Conservation (phyloP, 2,329 filamentous ascomycete genomes). For the Capronia americana region DNA sequence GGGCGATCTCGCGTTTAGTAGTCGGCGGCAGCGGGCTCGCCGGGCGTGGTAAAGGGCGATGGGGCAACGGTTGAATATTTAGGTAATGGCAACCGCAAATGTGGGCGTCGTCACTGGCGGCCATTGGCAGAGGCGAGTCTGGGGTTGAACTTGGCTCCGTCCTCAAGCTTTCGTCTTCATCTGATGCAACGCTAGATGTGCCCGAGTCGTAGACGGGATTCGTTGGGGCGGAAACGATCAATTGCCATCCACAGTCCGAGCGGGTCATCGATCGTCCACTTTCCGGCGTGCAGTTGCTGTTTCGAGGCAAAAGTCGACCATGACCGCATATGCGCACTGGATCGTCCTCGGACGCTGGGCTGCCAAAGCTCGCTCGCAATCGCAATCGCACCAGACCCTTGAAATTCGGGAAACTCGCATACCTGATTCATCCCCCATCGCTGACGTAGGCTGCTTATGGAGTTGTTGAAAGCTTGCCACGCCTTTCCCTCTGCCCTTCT, state of each 20-base stretch:
- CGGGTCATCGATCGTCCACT: slow-evolving; percentile 16
- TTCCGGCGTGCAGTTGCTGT: slow-evolving; percentile 10
- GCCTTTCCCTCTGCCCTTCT: slow-evolving; percentile 1
- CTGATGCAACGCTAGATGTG: not conserved
- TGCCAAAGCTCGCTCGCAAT: not conserved
- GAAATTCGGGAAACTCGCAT: not conserved
- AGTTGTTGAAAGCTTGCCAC: slow-evolving; percentile 11
- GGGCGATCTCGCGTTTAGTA: not conserved
- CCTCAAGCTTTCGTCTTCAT: not conserved
- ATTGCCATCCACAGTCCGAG: slow-evolving; percentile 1
- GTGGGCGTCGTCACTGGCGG: slow-evolving; percentile 4
- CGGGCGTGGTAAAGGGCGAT: not conserved
- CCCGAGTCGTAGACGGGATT: not conserved
- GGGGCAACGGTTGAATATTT: not conserved
- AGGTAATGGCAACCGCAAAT: not conserved
- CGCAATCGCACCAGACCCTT: not conserved
- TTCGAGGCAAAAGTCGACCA: slow-evolving; percentile 18
- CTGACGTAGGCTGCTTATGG: slow-evolving; percentile 25
- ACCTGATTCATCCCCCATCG: slow-evolving; percentile 3
- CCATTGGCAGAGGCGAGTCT: slow-evolving; percentile 14
- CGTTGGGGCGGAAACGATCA: not conserved
- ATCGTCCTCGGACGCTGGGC: not conserved
- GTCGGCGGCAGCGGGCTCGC: too few relatives aligned
- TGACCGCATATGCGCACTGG: slow-evolving; percentile 7
- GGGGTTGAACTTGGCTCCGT: slow-evolving; percentile 12